Evolutionary conservation across 2,329 filamentous ascomycete genomes (phyloP), one percentile per base, ranked within the genome.

Genomic region (Sclerotinia glacialis): DNA sequence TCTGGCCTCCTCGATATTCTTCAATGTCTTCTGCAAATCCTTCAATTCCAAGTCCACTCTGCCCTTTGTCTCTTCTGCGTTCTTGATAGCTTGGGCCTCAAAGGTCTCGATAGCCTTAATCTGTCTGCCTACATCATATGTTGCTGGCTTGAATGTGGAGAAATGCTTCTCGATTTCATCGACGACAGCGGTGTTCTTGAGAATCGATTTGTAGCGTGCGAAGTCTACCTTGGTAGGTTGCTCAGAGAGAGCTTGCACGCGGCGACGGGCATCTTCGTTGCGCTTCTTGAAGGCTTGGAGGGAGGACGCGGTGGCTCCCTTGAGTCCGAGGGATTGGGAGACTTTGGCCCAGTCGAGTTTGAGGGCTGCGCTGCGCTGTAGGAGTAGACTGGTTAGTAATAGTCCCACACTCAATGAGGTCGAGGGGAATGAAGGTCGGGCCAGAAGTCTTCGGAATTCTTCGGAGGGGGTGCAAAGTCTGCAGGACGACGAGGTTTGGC

Each of bases 331-430:
- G 78, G 94, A 96, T 82, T 86, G 88, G 82, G 90, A 90, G 78
- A 99, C 88, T 84, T 96, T 95, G 83, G 88, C 88, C 95, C 95
- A 99, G 89, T 99, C 95, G 86, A 99, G 88, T 88, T 98, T 99
- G 83, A 96, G 88, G 82, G 94, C 93, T 85, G 94, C 93, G 87
- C 92, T 97, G 87, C 93, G 91, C 94, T 98, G 80, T 80, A 71
- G 70, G 12, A 28, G 42, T 47, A 68, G 70, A 44, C 55, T 52
- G 28, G 50, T 70, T 72, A 70, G 71, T 69, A n/a, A 67, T 47
- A 46, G 50, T 62, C 18, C 28, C 40, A 14, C 28, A 44, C 18
- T 49, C 34, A 50, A 40, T 9, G 8, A 40, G 23, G 5, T 44
- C 23, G 52, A 50, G 26, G 16, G 34, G 18, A 37, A 21, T 34